These are phyloP conservation scores for Geoglossum glabrum DNA, from an alignment of 495 filamentous ascomycete genomes.

Conservation along the genomic window DNA sequence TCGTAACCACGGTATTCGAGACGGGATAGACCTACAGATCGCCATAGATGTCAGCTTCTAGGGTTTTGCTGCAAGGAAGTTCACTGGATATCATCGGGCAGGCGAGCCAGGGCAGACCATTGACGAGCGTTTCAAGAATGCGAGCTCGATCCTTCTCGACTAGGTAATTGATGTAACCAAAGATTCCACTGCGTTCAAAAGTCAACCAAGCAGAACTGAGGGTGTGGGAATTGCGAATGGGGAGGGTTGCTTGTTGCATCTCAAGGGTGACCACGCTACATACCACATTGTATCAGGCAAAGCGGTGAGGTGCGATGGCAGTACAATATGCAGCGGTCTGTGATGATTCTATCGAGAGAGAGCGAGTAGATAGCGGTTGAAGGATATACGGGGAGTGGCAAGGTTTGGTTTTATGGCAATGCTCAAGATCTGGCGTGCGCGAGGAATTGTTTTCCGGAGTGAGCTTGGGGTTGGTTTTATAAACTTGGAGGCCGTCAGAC, in stretches of 20 bases:
- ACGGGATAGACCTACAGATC: conserved; percentile 44
- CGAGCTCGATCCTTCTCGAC: conserved; percentile 92
- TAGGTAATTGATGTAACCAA: conserved; percentile 86
- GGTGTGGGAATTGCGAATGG: neutral
- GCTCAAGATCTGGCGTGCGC: neutral
- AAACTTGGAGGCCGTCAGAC: neutral
- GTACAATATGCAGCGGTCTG: neutral
- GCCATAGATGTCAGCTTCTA: neutral
- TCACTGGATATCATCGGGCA: conserved; percentile 4
- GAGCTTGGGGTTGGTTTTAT: neutral
- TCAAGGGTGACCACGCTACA: neutral
- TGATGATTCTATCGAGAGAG: neutral
- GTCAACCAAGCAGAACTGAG: neutral
- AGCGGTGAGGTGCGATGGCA: no score
- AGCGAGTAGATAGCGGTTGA: neutral
- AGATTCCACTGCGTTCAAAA: conserved; percentile 58
- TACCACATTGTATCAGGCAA: conserved; percentile 2
- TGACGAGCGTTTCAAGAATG: conserved; percentile 88
- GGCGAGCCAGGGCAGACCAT: conserved; percentile 41
- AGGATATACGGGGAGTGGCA: neutral
- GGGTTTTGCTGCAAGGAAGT: neutral
- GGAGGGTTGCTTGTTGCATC: neutral
- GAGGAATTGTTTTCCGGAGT: neutral
- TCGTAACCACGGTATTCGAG: conserved; percentile 96
- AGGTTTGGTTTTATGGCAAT: neutral